Evolutionary conservation across 306 rosid species (phyloP), one percentile per base, ranked within the genome.

Genomic region (Citrullus mucosospermus): DNA sequence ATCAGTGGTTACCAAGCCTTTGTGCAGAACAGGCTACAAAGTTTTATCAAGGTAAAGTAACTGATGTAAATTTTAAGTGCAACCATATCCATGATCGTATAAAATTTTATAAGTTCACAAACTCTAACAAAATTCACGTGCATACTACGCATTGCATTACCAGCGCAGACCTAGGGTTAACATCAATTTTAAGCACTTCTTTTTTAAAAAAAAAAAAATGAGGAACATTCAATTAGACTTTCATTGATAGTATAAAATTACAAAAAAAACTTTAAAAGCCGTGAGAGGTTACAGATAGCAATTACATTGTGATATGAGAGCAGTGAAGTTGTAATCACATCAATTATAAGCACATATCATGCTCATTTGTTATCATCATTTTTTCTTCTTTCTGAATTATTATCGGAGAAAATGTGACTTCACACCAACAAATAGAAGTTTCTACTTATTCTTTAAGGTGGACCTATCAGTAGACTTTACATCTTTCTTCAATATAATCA

Each of bases 1-100:
- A 70, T 87, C 6, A 57, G 74, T 78, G 86, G 36, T 32, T 89
- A 89, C 81, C 93, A 93, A 67, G 91, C 86, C 70, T 91, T 77
- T 88, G 44, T 88, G 36, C 94, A 76, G 60, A 50, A 73, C 11
- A 87, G 67, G 75, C 82, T 88, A 46, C 81, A 80, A 53, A 44
- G 3, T 14, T 87, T 84, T 66, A 41, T 87, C 9, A 59, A 87
- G 90, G 93, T 89, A 87, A 3, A 4, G 28, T 18, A 16, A 34
- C 71, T 36, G 22, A 16, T 11, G 46, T 4, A 38, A 66, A 39
- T 38, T 66, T 66, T 66, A 38, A 66, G 30, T 17, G 13, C 14
- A 65, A 65, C 7, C 25, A 65, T 65, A 36, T 65, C 8, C 38
- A 13, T 25, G 66, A 60, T 60, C 1, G 66, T 8, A 6, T 2